A percentile compares a stretch with the other conserved stretches of the same genome.
phyloP scores from a whole-genome alignment of 129 eudicot genomes.

The Ambrosia artemisiifolia region DNA sequence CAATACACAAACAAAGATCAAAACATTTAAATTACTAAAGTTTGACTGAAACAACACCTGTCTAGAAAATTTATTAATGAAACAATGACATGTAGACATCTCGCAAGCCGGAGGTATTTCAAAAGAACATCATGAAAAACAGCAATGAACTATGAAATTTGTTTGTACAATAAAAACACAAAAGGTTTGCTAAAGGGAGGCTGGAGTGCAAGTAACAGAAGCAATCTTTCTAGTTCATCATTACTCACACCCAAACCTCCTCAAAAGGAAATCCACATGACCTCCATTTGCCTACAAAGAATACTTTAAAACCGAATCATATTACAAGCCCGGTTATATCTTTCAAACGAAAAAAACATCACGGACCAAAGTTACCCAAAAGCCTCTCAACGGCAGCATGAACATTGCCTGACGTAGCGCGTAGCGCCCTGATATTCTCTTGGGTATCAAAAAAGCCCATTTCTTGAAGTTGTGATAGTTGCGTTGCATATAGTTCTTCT shows the following conservation, averaged over 20 bases:
- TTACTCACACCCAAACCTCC: slow-evolving; percentile 31
- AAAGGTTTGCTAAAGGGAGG: slow-evolving; percentile 32
- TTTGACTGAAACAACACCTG: no score
- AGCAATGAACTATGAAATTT: slow-evolving; percentile 22
- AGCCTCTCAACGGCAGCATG: slow-evolving; percentile 98
- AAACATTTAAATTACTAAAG: no score
- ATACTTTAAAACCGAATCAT: slow-evolving; percentile 26
- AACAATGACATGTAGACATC: no score
- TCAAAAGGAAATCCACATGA: slow-evolving; percentile 19
- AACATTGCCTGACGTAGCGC: slow-evolving; percentile 83
- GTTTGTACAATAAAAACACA: slow-evolving; percentile 32
- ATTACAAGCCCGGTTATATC: slow-evolving; percentile 28
- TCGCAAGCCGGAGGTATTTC: neutral
- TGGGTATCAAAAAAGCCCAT: slow-evolving; percentile 91
- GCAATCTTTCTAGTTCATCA: slow-evolving; percentile 9
- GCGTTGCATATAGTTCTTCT: slow-evolving; percentile 86
- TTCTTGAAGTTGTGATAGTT: slow-evolving; percentile 84
- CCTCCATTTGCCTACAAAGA: slow-evolving; percentile 32
- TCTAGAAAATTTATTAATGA: no score
- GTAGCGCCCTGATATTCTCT: slow-evolving; percentile 77
- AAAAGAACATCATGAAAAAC: slow-evolving; percentile 19
- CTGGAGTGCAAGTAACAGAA: slow-evolving; percentile 23
- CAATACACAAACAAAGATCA: no score
- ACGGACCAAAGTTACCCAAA: slow-evolving; percentile 72
- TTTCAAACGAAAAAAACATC: slow-evolving; percentile 17